These are phyloP conservation scores for Emmonsia crescens DNA, from an alignment of 2,329 filamentous ascomycete species.

Conservation along the genomic window DNA sequence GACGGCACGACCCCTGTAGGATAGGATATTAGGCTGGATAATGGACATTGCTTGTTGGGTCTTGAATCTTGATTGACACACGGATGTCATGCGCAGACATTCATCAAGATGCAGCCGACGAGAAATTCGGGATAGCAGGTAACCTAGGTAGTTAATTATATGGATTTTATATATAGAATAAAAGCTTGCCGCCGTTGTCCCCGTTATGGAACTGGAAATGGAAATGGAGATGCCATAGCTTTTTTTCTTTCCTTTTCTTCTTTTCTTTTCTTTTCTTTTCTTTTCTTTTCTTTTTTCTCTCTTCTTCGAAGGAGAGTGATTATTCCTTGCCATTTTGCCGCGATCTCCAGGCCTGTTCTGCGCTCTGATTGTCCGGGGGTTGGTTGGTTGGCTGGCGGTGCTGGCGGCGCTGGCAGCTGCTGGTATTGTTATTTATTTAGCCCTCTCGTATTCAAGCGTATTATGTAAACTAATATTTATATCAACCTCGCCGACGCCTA, in stretches of 20 bases:
- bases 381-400: not conserved
- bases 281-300: not conserved
- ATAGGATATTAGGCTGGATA: not conserved
- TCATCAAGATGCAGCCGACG: not conserved
- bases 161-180: not conserved
- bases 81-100: not conserved
- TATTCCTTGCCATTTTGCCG: not conserved
- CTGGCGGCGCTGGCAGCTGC: too few relatives aligned
- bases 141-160: too few relatives aligned
- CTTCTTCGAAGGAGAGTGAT: too few relatives aligned
- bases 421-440: too few relatives aligned
- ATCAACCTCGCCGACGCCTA: not conserved
- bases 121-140: not conserved
- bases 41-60: not conserved
- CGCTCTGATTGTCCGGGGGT: not conserved
- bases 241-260: not conserved
- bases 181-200: not conserved
- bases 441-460: not conserved
- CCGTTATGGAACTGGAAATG: too few relatives aligned
- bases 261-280: not conserved
- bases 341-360: not conserved
- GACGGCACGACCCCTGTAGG: not conserved
- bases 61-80: not conserved
- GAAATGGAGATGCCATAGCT: not conserved
- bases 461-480: not conserved